A percentile compares a stretch with the other conserved stretches of the same genome.
Evolutionary conservation across 73 alveolate species (phyloP).

Genomic region (Stentor roeselii): DNA sequence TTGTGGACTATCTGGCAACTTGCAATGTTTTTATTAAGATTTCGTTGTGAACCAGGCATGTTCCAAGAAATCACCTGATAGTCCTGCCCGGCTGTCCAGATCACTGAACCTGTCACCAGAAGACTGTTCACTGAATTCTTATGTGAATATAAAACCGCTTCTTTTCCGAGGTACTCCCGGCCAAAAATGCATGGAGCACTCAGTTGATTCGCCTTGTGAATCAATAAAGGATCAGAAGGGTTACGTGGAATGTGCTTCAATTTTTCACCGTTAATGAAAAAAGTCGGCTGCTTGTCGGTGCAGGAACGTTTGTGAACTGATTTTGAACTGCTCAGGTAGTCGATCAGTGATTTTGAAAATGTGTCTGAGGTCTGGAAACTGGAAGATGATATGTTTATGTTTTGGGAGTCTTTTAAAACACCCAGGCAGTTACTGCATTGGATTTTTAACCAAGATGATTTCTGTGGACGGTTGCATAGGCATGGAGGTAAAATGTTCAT

Average conservation of each 20-base stretch:
- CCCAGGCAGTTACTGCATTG: neutral
- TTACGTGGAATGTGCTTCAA: neutral
- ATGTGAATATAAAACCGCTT: neutral
- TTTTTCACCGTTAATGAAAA: too few relatives aligned
- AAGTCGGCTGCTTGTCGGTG: neutral
- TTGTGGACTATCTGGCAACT: neutral
- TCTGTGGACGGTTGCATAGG: neutral
- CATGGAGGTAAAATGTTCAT: neutral
- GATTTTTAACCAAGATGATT: neutral
- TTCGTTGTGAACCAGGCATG: too few relatives aligned
- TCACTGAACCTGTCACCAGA: neutral
- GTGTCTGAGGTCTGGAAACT: neutral
- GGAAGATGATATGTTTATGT: neutral
- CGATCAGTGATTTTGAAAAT: neutral
- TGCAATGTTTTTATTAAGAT: neutral
- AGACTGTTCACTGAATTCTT: neutral
- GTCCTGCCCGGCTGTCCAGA: conserved; percentile 1
- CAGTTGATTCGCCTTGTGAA: neutral
- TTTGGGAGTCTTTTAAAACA: neutral
- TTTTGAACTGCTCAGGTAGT: neutral
- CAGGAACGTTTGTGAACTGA: neutral
- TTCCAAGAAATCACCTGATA: neutral
- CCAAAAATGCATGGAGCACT: neutral
- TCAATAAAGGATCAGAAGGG: neutral
- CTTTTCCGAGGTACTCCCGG: neutral